Base-by-base conservation (phyloP, 2,329 filamentous ascomycete genomes). In the Fusarium bulbicola region DNA sequence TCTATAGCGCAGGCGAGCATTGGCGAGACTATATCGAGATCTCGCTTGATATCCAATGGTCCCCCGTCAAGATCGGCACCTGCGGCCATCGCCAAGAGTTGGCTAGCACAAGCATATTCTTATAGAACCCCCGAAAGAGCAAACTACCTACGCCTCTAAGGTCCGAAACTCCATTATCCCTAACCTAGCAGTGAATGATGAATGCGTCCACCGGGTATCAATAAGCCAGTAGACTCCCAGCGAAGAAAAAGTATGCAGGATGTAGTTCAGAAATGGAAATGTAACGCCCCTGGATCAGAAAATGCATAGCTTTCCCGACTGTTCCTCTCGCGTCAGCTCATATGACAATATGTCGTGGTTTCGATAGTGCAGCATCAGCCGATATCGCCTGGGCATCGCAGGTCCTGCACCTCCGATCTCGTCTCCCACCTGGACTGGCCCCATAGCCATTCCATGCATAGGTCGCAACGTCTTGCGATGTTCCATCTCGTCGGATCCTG, bases 321-420 rank as follows among this genome's bases (percentile, higher is more conserved):
- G 73, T 64, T 80, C 79, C 49, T 84, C 81, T 32, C 87, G 83
- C 49, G 81, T 84, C 60, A 94, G 80, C 79, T 93, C 91, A 82
- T 94, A 95, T 66, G 88, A 91, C 72, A 94, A 78, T 34, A 95
- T 87, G 5, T 88, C 88, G 75, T 93, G 90, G 80, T 94, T 90
- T 65, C 87, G 86, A 79, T 92, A 95, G 79, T 93, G 90, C 80
- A 95, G 81, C 79, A 95, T 87, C 64, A 95, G 74, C 66, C 92
- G 84, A 86, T 91, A 95, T 64, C 88, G 85, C 71, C 85, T 84
- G 66, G 84, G 80, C 37, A 78, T 76, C 70, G 45, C 69, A 57
- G 60, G 61, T 53, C 36, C 74, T 69, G 45, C 66, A 59, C 46
- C 56, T 66, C 76, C 65, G 37, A 69, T 59, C 49, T 69, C 66